phyloP scores from a whole-genome alignment of 345 rosid species.

The Pseudoturritis turrita region DNA sequence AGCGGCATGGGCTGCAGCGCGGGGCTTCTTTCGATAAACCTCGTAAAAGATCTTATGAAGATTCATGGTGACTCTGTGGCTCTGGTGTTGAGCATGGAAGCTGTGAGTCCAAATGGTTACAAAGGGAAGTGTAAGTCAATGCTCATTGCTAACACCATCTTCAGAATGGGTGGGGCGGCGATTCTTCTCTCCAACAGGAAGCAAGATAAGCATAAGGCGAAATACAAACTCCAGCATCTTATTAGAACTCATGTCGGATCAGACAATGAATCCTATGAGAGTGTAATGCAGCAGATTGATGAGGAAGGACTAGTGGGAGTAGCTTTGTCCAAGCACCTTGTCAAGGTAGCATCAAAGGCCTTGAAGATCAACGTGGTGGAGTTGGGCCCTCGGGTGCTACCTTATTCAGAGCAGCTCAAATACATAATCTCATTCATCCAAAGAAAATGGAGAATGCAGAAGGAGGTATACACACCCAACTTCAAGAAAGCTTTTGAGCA shows the following conservation, averaged over 20 bases:
- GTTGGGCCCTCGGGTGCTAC: slow-evolving; percentile 50
- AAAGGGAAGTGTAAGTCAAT: slow-evolving; percentile 44
- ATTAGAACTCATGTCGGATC: slow-evolving; percentile 56
- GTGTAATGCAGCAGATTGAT: slow-evolving; percentile 47
- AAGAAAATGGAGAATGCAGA: slow-evolving; percentile 21
- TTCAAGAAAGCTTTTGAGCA: slow-evolving; percentile 59
- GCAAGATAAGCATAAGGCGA: slow-evolving; percentile 38
- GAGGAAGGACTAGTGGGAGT: slow-evolving; percentile 46
- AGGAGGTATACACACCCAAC: slow-evolving; percentile 38
- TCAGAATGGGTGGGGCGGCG: slow-evolving; percentile 65
- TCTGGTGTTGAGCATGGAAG: slow-evolving; percentile 56
- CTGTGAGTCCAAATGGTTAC: slow-evolving; percentile 43
- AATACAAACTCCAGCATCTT: slow-evolving; percentile 54
- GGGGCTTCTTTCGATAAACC: slow-evolving; percentile 44
- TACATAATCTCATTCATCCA: slow-evolving; percentile 32
- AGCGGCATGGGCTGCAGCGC: slow-evolving; percentile 73
- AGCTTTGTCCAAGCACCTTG: slow-evolving; percentile 46
- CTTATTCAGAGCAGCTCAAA: slow-evolving; percentile 49
- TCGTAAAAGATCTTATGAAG: slow-evolving; percentile 51
- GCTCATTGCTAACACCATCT: slow-evolving; percentile 50
- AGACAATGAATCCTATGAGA: slow-evolving; percentile 39
- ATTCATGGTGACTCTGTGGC: slow-evolving; percentile 49
- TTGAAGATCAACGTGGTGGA: slow-evolving; percentile 42
- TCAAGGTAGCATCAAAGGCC: slow-evolving; percentile 45
- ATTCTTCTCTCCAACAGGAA: slow-evolving; percentile 50